A percentile compares a stretch with the other conserved stretches of the same genome.
These are phyloP conservation scores for Aspergillus pseudonomiae DNA, from an alignment of 2,329 filamentous ascomycete species.

Conservation along the genomic window DNA sequence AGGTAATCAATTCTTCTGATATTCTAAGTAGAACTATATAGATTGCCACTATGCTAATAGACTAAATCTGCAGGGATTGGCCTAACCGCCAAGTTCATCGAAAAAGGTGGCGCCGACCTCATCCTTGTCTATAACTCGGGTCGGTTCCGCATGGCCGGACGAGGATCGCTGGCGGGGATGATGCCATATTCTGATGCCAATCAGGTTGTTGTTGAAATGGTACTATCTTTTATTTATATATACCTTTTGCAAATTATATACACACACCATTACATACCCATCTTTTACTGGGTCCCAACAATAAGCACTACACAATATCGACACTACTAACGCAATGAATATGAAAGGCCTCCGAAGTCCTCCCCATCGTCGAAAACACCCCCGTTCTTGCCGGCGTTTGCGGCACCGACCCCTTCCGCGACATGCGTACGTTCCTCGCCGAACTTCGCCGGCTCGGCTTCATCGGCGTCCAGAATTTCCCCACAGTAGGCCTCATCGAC, in stretches of 20 bases:
- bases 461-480: constrained; percentile 73
- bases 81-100: constrained; percentile 70
- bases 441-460: constrained; percentile 67
- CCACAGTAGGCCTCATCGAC: constrained; percentile 72
- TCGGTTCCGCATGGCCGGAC: constrained; percentile 72
- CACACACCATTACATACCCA: neutral
- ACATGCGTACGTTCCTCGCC: constrained; percentile 62
- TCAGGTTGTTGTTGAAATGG: constrained; percentile 70
- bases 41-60: neutral
- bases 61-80: constrained; percentile 59
- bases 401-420: constrained; percentile 69
- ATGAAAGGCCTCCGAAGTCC: constrained; percentile 62
- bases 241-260: neutral
- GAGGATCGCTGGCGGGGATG: constrained; percentile 68
- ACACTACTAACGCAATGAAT: neutral
- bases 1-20: constrained; percentile 35
- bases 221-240: constrained; percentile 19
- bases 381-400: constrained; percentile 73
- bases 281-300: neutral
- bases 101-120: constrained; percentile 68
- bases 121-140: constrained; percentile 76
- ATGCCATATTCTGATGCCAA: constrained; percentile 75
- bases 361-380: constrained; percentile 65
- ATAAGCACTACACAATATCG: neutral
- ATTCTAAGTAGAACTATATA: neutral